Evolutionary conservation across 495 filamentous ascomycete species (phyloP), one percentile per base, ranked within the genome.

Genomic region (Xylaria longipes): DNA sequence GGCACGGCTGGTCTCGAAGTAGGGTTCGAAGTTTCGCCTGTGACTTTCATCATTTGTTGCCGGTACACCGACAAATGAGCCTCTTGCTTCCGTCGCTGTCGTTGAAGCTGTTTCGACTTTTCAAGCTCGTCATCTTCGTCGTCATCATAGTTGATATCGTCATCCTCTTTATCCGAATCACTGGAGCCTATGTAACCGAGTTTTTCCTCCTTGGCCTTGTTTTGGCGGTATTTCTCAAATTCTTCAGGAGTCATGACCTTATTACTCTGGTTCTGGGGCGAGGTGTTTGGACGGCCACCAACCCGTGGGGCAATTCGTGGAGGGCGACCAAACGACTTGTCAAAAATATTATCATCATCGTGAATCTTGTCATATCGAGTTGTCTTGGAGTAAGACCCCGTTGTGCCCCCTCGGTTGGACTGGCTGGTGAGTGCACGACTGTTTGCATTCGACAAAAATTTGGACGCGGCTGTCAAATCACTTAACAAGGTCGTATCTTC

Each of bases 11-110:
- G 72, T 80, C 86, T 79, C 48, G 81, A 77, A 0, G 76, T 66
- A 1, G 85, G 76, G 61, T 85, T 87, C 14, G 71, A 12, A 65
- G 84, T 79, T 8, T 93, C 93, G 61, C 95, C 95, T 9, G 94
- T 97, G 25, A 97, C 91, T 77, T 97, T 97, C 93, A 94, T 97
- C 94, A 98, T 97, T 79, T 95, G 91, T 78, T 98, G 95, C 58
- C 96, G 89, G 78, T 97, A 97, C 9, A 98, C 90, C 15, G 94
- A 85, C 79, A 97, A 87, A 79, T 97, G 93, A 12, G 95, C 95
- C 77, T 97, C 94, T 75, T 97, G 94, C 82, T 95, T 97, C 70
- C 90, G 87, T 70, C 95, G 88, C 73, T 94, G 93, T 76, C 91
- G 91, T 54, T 91, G 89, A 41, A 91, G 83, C 77, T 92, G 86